Evolutionary conservation across 129 eudicot genomes (phyloP).

Genomic region (Helianthus tuberosus): DNA sequence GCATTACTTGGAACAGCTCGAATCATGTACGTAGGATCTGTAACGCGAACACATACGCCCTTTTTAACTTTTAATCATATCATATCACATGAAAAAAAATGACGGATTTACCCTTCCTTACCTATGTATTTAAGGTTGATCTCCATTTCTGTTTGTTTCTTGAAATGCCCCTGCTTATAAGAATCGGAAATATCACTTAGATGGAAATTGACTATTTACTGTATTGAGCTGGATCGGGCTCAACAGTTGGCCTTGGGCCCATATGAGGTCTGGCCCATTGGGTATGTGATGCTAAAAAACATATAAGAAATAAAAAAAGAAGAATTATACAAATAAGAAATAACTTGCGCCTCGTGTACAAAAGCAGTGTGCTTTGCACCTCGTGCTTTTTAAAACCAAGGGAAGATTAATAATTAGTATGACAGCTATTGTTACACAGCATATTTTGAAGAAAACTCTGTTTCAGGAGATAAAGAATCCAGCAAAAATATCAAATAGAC

Average conservation of each 20-base stretch:
- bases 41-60: background rate
- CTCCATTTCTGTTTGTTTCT: slow-evolving; percentile 51
- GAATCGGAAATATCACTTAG: background rate
- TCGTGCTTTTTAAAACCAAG: too few species aligned
- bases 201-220: background rate
- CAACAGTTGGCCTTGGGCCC: too few species aligned
- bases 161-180: slow-evolving; percentile 68
- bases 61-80: background rate
- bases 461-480: background rate
- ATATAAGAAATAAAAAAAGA: too few species aligned
- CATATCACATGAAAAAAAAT: background rate
- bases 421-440: background rate
- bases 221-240: background rate
- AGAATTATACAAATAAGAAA: too few species aligned
- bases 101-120: slow-evolving; percentile 10
- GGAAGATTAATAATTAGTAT: too few species aligned
- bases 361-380: too few species aligned
- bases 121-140: slow-evolving; percentile 93
- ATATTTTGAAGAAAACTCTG: background rate
- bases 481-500: background rate
- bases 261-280: too few species aligned
- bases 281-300: too few species aligned
- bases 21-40: slow-evolving; percentile 99
- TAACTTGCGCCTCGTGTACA: too few species aligned
- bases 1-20: slow-evolving; percentile 92